phyloP scores from a whole-genome alignment of 148 eudicot genomes.

The Hydrangea macrophylla region DNA sequence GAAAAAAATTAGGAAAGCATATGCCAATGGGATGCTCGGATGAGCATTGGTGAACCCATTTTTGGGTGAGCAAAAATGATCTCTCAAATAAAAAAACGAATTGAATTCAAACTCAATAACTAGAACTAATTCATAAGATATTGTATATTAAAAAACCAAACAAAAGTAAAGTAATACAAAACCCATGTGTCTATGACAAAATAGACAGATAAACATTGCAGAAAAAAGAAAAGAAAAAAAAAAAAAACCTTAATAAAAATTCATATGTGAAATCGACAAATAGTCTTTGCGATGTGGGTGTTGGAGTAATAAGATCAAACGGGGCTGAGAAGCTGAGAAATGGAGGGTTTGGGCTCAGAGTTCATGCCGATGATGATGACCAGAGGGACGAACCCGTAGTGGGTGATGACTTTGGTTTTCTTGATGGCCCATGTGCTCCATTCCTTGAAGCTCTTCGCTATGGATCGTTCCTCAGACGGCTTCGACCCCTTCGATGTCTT shows the following conservation, averaged over 20 bases:
- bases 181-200: not conserved
- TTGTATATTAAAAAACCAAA: not conserved
- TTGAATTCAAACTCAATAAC: not conserved
- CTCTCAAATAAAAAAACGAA: not conserved
- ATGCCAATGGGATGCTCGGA: too few relatives aligned
- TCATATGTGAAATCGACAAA: constrained; percentile 10
- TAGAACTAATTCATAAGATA: not conserved
- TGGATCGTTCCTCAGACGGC: constrained; percentile 14
- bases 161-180: not conserved
- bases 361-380: constrained; percentile 74
- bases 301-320: constrained; percentile 26
- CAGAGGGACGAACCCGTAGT: constrained; percentile 73
- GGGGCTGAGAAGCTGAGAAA: constrained; percentile 76
- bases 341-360: constrained; percentile 72
- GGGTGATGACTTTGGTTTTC: constrained; percentile 64
- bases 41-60: too few relatives aligned
- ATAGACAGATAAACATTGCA: not conserved
- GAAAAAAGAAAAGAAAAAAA: too few relatives aligned
- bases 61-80: too few relatives aligned
- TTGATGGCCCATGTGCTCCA: constrained; percentile 69
- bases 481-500: constrained; percentile 22
- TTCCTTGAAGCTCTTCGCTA: constrained; percentile 46
- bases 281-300: not conserved
- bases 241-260: not conserved
- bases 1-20: too few relatives aligned